Evolutionary conservation across 1,139 yeast species (phyloP), one percentile per base, ranked within the genome.

Genomic region (Groenewaldozyma sp.): DNA sequence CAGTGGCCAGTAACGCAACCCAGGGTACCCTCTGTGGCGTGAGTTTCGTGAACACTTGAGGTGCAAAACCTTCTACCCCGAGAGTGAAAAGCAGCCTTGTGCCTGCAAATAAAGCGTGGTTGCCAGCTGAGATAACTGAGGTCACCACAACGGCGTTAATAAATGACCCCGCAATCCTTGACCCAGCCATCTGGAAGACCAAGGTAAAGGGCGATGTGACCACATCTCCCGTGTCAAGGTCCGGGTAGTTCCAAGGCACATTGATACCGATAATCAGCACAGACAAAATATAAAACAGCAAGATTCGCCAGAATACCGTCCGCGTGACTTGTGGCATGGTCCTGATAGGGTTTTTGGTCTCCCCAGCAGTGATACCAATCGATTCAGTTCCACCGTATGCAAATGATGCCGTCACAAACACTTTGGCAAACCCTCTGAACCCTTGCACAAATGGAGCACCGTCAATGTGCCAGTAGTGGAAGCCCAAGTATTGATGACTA

Each of bases 371-470:
- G 46, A 78, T 65, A 16, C 80, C 73, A 38, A 78, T 71, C 6
- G 76, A 65, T 55, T 78, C 86, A 3, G 78, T 71, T 35, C 86
- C 84, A 47, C 83, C 83, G 51, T 71, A 76, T 4, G 83, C 79
- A 57, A 76, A 78, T 21, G 80, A 67, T 2, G 86, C 81, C 17
- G 81, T 72, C 29, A 77, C 70, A 53, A 71, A 69, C 4, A 70
- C 71, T 2, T 71, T 59, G 31, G 71, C 68, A 38, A 71, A 69
- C 24, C 75, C 75, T 40, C 62, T 64, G 54, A 70, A 73, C 0
- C 78, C 81, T 44, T 74, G 64, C 20, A 78, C 74, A 55, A 81
- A 80, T 0, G 76, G 74, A 4, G 72, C 72, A 16, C 62, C 71
- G 3, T 65, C 68, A 35, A 64, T 50, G 31, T 63, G 55, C 78